Base-by-base conservation (phyloP, 2,329 filamentous ascomycete genomes). In the Colletotrichum musicola region DNA sequence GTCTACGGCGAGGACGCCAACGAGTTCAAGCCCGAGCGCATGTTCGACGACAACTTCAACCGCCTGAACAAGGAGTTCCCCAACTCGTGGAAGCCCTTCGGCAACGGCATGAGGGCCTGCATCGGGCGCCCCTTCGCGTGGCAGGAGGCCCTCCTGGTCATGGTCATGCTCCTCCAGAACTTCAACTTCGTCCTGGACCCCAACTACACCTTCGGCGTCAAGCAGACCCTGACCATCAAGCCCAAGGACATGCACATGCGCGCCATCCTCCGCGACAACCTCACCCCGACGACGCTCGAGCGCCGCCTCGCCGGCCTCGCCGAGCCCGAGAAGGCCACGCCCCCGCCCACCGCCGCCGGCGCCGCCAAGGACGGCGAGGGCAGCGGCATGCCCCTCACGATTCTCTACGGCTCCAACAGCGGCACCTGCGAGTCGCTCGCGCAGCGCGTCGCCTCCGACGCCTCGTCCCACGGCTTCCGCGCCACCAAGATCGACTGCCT, bases 341-440 rank as follows among this genome's bases (percentile, higher is more conserved):
- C 35, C 5, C 22, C 35, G 4, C 25, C 25, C 1, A 54, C 50
- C 25, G 22, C 30, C 22, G 71, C 71, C 1, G 40, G 70, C 1
- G 30, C 72, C 3, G 22, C 16, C 10, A 16, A 46, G 5, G 51
- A 6, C 51, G 59, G 49, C 49, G 63, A 62, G 25, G 76, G 76
- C 1, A 79, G 63, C 27, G 76, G 76, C 1, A 79, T 78, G 68
- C 80, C 79, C 1, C 75, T 93, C 73, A 86, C 85, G 16, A 85
- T 93, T 30, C 83, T 90, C n/a, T 93, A 90, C 73, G 91, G 91
- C 3, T 90, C 88, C 25, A 92, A 92, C 73, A 87, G 86, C 0
- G 91, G 91, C 0, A 93, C 90, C 1, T 93, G 90, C 75, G 88
- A 92, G 75, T 82, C 87, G 0, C 83, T 92, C 51, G 90, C 90